These are phyloP conservation scores for Sphaerostilbella broomeana DNA, from an alignment of 2,329 filamentous ascomycete species.

Conservation along the genomic window DNA sequence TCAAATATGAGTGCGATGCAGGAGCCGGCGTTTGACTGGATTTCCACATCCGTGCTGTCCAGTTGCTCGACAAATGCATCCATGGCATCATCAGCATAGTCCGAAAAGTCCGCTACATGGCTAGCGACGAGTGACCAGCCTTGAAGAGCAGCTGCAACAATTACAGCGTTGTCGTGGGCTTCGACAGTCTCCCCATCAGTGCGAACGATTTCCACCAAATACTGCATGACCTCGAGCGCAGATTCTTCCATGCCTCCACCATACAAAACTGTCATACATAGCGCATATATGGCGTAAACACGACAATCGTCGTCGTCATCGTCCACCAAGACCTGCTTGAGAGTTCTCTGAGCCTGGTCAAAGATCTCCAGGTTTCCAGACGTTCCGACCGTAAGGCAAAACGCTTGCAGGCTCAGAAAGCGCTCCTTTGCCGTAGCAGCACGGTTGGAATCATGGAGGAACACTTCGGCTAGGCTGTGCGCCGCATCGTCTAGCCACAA, in stretches of 20 bases:
- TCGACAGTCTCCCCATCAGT: conserved; percentile 69
- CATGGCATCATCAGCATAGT: conserved; percentile 63
- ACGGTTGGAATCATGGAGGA: conserved; percentile 64
- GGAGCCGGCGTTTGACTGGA: conserved; percentile 71
- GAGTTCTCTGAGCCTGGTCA: conserved; percentile 22
- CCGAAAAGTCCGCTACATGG: conserved; percentile 66
- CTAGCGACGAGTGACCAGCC: conserved; percentile 78
- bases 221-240: conserved; percentile 65
- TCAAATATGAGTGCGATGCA: conserved; percentile 82
- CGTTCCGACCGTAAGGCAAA: conserved; percentile 61
- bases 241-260: conserved; percentile 65
- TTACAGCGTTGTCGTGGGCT: conserved; percentile 61
- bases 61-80: conserved; percentile 83
- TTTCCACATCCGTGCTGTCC: conserved; percentile 62
- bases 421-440: conserved; percentile 64
- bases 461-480: conserved; percentile 52
- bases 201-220: conserved; percentile 69
- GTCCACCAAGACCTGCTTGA: conserved; percentile 33
- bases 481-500: conserved; percentile 50
- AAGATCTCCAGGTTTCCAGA: conserved; percentile 50
- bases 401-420: conserved; percentile 62
- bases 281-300: conserved; percentile 67
- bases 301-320: conserved; percentile 58
- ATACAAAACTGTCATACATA: conserved; percentile 67
- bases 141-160: conserved; percentile 68